A percentile compares a stretch with the other conserved stretches of the same genome.
phyloP scores from a whole-genome alignment of 371 early-diverging fungal species.

The Funneliformis caledonium region DNA sequence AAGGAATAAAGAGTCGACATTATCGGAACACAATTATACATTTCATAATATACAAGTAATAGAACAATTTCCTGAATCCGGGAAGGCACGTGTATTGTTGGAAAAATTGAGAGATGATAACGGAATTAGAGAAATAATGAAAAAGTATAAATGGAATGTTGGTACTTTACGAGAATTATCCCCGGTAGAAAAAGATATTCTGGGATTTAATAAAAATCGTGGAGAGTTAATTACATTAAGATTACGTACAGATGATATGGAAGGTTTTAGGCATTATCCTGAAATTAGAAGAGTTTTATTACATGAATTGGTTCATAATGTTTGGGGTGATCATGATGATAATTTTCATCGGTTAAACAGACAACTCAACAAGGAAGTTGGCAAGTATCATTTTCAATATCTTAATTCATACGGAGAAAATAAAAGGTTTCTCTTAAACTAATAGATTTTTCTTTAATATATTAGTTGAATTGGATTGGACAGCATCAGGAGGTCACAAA shows the following conservation, averaged over 20 bases:
- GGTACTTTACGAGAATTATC: constrained; percentile 80
- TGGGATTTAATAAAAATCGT: constrained; percentile 88
- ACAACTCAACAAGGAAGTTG: constrained; percentile 75
- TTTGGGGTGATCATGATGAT: constrained; percentile 82
- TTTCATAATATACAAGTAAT: constrained; percentile 72
- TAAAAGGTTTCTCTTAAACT: background rate
- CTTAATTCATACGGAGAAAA: background rate
- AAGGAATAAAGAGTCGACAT: background rate
- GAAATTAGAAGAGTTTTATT: constrained; percentile 76
- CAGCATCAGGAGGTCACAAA: constrained; percentile 20
- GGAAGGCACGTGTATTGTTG: constrained; percentile 68
- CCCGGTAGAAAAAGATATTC: constrained; percentile 75
- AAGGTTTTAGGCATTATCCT: constrained; percentile 85
- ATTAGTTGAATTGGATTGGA: constrained; percentile 40
- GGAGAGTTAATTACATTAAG: constrained; percentile 86
- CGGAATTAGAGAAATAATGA: constrained; percentile 80
- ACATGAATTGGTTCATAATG: constrained; percentile 91
- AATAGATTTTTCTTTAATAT: background rate
- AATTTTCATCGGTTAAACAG: constrained; percentile 83
- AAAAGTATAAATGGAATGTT: constrained; percentile 75
- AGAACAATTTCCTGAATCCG: constrained; percentile 61
- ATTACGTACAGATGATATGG: constrained; percentile 82
- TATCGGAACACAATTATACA: constrained; percentile 55
- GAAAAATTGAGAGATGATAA: constrained; percentile 70
- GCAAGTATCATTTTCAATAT: constrained; percentile 1